A percentile compares a stretch with the other conserved stretches of the same genome.
phyloP scores from a whole-genome alignment of 805 yeast genomes.

The Diddensiella santjacobensis region DNA sequence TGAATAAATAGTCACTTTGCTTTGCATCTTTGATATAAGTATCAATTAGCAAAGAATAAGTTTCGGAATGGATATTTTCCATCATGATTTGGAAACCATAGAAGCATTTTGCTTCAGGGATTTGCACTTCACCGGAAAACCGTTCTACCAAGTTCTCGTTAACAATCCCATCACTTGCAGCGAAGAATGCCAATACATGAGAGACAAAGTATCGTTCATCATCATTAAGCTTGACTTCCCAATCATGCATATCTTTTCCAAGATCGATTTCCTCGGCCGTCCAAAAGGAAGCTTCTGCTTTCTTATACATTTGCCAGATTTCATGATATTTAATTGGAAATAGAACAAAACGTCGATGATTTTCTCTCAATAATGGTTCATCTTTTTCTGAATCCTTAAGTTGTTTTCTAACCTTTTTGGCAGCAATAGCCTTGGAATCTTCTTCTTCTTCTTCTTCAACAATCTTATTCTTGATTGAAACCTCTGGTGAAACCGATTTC shows the following conservation, averaged over 20 bases:
- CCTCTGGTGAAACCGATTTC: conserved; percentile 33
- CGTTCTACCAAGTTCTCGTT: conserved; percentile 97
- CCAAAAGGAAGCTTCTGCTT: conserved; percentile 99
- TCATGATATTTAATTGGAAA: conserved; percentile 97
- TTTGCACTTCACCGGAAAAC: conserved; percentile 94
- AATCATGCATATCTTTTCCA: conserved; percentile 85
- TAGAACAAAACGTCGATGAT: conserved; percentile 82
- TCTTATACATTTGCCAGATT: conserved; percentile 98
- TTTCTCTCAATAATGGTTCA: conserved; percentile 85
- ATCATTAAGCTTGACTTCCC: conserved; percentile 85
- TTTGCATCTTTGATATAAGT: conserved; percentile 94
- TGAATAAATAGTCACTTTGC: conserved; percentile 85
- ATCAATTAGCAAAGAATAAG: conserved; percentile 91
- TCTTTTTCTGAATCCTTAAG: conserved; percentile 75
- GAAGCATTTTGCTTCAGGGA: conserved; percentile 97
- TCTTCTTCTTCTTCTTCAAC: conserved; percentile 15
- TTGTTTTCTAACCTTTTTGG: conserved; percentile 32
- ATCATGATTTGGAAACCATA: conserved; percentile 99
- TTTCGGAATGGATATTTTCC: conserved; percentile 98
- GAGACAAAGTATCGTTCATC: conserved; percentile 92
- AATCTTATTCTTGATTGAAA: conserved; percentile 9
- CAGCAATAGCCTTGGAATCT: conserved; percentile 4
- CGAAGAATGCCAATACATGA: conserved; percentile 93
- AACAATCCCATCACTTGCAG: conserved; percentile 98
- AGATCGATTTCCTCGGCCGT: conserved; percentile 98